Base-by-base conservation (phyloP, 139 green algal species). In the Volvox africanus region DNA sequence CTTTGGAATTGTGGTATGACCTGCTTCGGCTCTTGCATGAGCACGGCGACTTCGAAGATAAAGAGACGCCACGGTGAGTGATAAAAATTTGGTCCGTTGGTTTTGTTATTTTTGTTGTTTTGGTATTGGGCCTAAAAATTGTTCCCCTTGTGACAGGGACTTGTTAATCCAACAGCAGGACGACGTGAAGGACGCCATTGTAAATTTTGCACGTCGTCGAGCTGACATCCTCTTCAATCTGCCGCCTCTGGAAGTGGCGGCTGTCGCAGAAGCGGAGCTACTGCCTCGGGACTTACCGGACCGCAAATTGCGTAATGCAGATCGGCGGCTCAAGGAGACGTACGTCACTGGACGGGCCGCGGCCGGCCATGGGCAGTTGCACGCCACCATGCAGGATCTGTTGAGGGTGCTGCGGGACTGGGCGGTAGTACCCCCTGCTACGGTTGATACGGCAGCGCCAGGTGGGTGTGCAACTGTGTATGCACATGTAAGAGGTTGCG, bases 381-480 rank as follows among this genome's bases (percentile, higher is more conserved):
- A 92, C 20, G 88, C 79, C 6, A 76, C 79, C 30, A 9, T 71
- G 6, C 88, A 92, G 79, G 88, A 92, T 78, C 17, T 88, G 36
- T 24, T 92, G 88, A 62, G 88, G 0, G 79, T 92, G 80, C n/a
- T 88, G 88, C 80, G 79, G 88, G 79, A 88, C 36, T 92, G 88
- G 88, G 78, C 67, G 62, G n/a, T 26, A 20, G 80, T 37, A n/a
- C 35, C 61, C 12, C 61, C 61, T n/a, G 36, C 14, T 13, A 14
- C 32, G 16, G 65, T 92, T 37, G 88, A 62, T 21, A 30, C 62
- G 33, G 44, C 62, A 28, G 87, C 77, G 33, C 61, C 35, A 61
- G 78, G 87, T 87, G 62, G 2, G 87, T 61, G 2, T 9, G 35
- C 13, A 36, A 36, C 5, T 19, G 77, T 35, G 36, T 65, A 44